Conservation (phyloP, 139 green algal genomes). For the Closterium sp. region DNA sequence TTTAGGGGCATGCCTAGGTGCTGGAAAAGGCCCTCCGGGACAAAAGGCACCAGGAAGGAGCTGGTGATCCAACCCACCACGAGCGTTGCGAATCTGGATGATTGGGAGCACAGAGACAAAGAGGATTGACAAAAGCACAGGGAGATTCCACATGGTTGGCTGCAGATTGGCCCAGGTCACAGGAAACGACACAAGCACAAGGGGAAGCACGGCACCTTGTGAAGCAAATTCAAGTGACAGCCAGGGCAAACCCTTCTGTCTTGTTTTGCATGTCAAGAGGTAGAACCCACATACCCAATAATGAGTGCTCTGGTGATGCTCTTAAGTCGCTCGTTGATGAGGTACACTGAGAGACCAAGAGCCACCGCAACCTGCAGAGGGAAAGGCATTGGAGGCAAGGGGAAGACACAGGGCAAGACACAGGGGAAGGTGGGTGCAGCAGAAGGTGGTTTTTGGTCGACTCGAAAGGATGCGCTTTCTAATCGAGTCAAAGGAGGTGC, state of each 20-base stretch:
- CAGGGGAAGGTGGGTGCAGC: too few species aligned
- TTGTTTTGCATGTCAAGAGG: background rate
- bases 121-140: too few species aligned
- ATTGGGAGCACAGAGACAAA: background rate
- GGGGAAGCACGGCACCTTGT: too few species aligned
- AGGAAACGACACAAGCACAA: too few species aligned
- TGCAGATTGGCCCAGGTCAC: too few species aligned
- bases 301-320: conserved; percentile 42
- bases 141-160: too few species aligned
- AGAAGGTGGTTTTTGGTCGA: too few species aligned
- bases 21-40: background rate
- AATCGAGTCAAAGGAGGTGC: too few species aligned
- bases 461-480: too few species aligned
- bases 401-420: too few species aligned
- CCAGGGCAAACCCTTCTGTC: background rate
- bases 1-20: background rate
- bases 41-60: background rate
- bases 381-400: too few species aligned
- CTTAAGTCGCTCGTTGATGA: conserved; percentile 45
- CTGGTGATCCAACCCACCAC: conserved; percentile 20
- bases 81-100: conserved; percentile 11
- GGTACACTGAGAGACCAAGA: conserved; percentile 33
- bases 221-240: too few species aligned
- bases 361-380: conserved; percentile 20
- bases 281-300: conserved; percentile 23